These are phyloP conservation scores for Primulina tabacum DNA, from an alignment of 257 asterid genomes.

Conservation along the genomic window DNA sequence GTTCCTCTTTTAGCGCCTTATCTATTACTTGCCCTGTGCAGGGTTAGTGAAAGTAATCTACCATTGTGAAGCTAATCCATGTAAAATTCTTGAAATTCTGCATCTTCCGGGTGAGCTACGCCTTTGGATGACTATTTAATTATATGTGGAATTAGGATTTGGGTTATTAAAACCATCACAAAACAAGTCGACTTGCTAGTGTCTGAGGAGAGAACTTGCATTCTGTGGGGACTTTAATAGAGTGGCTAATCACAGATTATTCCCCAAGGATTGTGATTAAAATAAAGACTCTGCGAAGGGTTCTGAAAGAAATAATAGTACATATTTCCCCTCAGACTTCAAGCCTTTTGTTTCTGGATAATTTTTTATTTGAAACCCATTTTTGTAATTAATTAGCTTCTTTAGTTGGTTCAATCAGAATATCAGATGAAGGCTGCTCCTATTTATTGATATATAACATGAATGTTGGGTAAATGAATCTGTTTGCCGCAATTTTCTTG, in stretches of 20 bases:
- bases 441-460: not conserved
- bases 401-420: not conserved
- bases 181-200: constrained; percentile 15
- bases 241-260: constrained; percentile 22
- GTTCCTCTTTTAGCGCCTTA: not conserved
- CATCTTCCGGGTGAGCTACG: constrained; percentile 19
- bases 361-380: constrained; percentile 8
- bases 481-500: constrained; percentile 8
- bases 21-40: not conserved
- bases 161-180: constrained; percentile 21
- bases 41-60: constrained; percentile 10
- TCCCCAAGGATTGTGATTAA: constrained; percentile 22
- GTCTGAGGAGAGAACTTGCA: not conserved
- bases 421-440: not conserved
- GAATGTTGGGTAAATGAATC: not conserved
- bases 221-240: constrained; percentile 18
- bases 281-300: constrained; percentile 11
- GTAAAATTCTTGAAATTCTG: constrained; percentile 32
- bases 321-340: not conserved
- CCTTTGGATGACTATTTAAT: not conserved
- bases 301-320: constrained; percentile 15
- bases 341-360: constrained; percentile 16
- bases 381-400: constrained; percentile 10
- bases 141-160: not conserved
- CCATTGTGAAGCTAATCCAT: constrained; percentile 24